Conservation (phyloP, 2,329 filamentous ascomycete species). For the Diplocarpon rosae region DNA sequence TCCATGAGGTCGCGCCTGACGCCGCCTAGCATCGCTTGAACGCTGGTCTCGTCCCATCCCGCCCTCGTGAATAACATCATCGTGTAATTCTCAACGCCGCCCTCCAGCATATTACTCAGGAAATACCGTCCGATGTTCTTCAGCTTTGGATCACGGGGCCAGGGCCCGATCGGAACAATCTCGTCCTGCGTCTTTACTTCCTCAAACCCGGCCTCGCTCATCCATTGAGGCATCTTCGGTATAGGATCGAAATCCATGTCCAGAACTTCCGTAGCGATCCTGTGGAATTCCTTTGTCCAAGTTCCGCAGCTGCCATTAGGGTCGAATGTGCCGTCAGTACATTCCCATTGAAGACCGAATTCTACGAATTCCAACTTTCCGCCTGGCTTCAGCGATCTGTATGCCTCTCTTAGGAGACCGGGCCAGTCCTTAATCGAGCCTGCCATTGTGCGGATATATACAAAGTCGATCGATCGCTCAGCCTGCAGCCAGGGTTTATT, state of each 20-base stretch:
- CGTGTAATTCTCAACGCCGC: slow-evolving; percentile 16
- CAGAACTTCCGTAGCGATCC: slow-evolving; percentile 6
- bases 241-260: slow-evolving; percentile 13
- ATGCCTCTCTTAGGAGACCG: slow-evolving; percentile 42
- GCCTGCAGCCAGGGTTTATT: slow-evolving; percentile 35
- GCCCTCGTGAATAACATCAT: slow-evolving; percentile 15
- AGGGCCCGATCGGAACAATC: slow-evolving; percentile 21
- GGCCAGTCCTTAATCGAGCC: slow-evolving; percentile 42
- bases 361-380: slow-evolving; percentile 17
- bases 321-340: slow-evolving; percentile 12
- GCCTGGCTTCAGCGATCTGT: slow-evolving; percentile 17
- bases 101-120: slow-evolving; percentile 15
- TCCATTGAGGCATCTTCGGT: slow-evolving; percentile 18
- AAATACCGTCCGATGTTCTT: slow-evolving; percentile 24
- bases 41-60: slow-evolving; percentile 13
- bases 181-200: slow-evolving; percentile 26
- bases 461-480: slow-evolving; percentile 42
- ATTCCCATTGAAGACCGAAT: slow-evolving; percentile 12
- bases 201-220: slow-evolving; percentile 31
- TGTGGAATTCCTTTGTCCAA: slow-evolving; percentile 8
- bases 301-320: slow-evolving; percentile 6
- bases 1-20: slow-evolving; percentile 14
- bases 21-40: slow-evolving; percentile 13
- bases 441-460: slow-evolving; percentile 46
- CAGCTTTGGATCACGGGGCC: slow-evolving; percentile 25